A percentile compares a stretch with the other conserved stretches of the same genome.
Conservation (phyloP, 805 yeast species). For the Clavispora fructus region DNA sequence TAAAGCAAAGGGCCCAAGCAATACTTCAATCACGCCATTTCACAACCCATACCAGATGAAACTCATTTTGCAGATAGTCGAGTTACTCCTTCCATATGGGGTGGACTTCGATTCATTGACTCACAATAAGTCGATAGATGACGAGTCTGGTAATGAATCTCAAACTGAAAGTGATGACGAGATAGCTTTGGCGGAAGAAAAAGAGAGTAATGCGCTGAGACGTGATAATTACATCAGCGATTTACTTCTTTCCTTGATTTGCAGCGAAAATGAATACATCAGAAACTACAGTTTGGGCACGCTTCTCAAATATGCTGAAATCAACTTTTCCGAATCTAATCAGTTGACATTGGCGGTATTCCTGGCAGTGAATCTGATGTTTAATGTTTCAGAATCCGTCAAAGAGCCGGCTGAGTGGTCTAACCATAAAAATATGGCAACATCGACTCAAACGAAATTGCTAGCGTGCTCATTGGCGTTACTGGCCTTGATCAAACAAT, state of each 20-base stretch:
- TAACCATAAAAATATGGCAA: constrained; percentile 17
- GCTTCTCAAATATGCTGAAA: constrained; percentile 24
- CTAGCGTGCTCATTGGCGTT: constrained; percentile 32
- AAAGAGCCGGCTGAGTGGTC: constrained; percentile 4
- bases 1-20: constrained; percentile 14
- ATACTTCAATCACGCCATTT: constrained; percentile 21
- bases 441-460: constrained; percentile 17
- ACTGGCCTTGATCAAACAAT: constrained; percentile 30
- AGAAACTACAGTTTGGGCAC: constrained; percentile 31
- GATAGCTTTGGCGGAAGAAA: constrained; percentile 16
- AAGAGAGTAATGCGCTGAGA: constrained; percentile 11
- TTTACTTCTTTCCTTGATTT: constrained; percentile 25
- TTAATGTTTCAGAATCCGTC: constrained; percentile 10
- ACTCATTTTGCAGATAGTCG: constrained; percentile 26
- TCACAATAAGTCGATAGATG: constrained; percentile 2
- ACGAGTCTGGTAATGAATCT: constrained; percentile 5
- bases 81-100: constrained; percentile 31
- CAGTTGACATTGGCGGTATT: constrained; percentile 29
- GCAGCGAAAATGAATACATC: constrained; percentile 29
- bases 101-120: constrained; percentile 25
- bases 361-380: constrained; percentile 18
- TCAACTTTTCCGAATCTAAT: constrained; percentile 32
- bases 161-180: constrained; percentile 12
- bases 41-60: constrained; percentile 31
- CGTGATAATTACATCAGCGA: constrained; percentile 24